A percentile compares a stretch with the other conserved stretches of the same genome.
phyloP scores from a whole-genome alignment of 2,329 filamentous ascomycete genomes.

The Beauveria pseudobassiana region DNA sequence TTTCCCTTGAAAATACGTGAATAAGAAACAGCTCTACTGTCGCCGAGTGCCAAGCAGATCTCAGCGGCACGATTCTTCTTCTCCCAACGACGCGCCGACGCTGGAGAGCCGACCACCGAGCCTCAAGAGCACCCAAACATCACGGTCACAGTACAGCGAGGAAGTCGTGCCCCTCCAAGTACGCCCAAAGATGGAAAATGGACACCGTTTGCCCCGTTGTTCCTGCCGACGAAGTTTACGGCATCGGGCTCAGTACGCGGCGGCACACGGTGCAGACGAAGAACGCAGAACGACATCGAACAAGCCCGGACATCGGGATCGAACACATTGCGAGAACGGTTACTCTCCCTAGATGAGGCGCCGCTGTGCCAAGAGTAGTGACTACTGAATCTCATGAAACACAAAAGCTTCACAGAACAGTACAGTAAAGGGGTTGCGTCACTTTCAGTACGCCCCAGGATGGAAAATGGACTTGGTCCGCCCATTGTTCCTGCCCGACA shows the following conservation, averaged over 20 bases:
- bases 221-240: background rate
- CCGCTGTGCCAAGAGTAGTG: background rate
- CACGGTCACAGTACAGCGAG: background rate
- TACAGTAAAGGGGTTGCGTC: background rate
- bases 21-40: background rate
- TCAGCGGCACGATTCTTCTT: background rate
- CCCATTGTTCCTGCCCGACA: background rate
- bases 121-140: background rate
- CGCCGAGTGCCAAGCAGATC: background rate
- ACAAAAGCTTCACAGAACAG: background rate
- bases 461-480: background rate
- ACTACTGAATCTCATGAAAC: background rate
- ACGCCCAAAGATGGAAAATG: background rate
- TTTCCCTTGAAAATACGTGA: background rate
- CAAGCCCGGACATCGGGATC: background rate
- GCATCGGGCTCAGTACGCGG: background rate
- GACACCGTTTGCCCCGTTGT: background rate
- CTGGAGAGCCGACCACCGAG: background rate
- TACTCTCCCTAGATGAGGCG: background rate
- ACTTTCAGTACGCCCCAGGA: background rate
- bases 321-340: background rate
- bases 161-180: background rate
- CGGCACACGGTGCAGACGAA: background rate
- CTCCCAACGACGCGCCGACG: background rate
- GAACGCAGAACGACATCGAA: background rate